A percentile compares a stretch with the other conserved stretches of the same genome.
These are phyloP conservation scores for Anisodus tanguticus DNA, from an alignment of 257 asterid genomes.

Conservation along the genomic window DNA sequence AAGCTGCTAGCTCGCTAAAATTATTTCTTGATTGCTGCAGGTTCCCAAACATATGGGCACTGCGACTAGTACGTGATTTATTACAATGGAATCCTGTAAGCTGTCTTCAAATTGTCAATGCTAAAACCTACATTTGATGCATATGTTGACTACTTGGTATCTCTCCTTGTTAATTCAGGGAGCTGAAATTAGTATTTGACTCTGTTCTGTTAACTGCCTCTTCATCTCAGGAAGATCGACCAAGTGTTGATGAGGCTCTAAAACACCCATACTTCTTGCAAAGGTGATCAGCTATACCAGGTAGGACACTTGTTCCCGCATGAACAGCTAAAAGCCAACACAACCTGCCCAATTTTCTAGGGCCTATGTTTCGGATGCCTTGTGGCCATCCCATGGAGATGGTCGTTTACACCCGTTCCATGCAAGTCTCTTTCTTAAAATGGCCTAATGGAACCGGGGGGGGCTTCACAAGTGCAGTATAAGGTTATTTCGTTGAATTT, in stretches of 20 bases:
- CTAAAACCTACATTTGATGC: not conserved
- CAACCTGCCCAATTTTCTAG: not conserved
- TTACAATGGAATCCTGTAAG: conserved; percentile 96
- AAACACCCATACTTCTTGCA: conserved; percentile 79
- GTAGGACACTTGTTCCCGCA: not conserved
- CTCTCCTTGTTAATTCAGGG: not conserved
- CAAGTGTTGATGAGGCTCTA: conserved; percentile 84
- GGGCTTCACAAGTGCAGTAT: not conserved
- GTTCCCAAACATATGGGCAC: conserved; percentile 78
- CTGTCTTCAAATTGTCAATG: not conserved
- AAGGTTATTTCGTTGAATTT: conserved; percentile 10
- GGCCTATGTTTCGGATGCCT: conserved; percentile 7
- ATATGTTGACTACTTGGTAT: not conserved
- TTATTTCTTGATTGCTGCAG: conserved; percentile 44
- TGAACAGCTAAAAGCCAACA: conserved; percentile 23
- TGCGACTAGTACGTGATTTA: conserved; percentile 88
- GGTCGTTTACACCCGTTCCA: not conserved
- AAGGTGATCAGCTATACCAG: not conserved
- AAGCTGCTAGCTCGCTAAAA: not conserved
- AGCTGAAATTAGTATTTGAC: conserved; percentile 19
- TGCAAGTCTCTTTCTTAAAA: not conserved
- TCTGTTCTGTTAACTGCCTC: not conserved
- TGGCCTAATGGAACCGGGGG: not conserved
- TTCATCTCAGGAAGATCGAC: conserved; percentile 73
- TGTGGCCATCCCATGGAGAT: not conserved